phyloP scores from a whole-genome alignment of 176 grass and related monocot species.

The Bolboschoenus planiculmis region DNA sequence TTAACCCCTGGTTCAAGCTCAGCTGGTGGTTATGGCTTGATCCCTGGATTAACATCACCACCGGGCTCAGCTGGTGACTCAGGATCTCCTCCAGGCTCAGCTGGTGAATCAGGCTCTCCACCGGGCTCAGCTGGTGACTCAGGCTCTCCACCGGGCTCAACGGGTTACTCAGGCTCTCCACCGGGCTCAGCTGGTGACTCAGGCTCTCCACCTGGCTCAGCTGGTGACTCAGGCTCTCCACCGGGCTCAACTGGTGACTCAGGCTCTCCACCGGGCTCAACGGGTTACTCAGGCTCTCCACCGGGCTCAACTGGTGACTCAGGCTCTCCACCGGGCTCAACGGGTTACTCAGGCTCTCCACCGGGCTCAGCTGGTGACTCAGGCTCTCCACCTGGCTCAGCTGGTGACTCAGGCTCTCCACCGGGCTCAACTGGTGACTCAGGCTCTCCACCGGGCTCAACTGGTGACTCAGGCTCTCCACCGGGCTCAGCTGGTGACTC shows the following conservation, averaged over 20 bases:
- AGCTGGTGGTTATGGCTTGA: not conserved
- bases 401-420: no score
- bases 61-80: not conserved
- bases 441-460: not conserved
- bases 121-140: not conserved
- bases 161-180: not conserved
- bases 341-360: no score
- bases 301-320: no score
- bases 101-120: not conserved
- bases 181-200: not conserved
- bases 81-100: not conserved
- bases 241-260: no score
- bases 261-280: no score
- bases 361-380: no score
- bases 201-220: not conserved
- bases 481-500: not conserved
- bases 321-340: no score
- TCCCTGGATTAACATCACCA: not conserved
- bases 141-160: not conserved
- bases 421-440: no score
- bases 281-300: no score
- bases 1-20: not conserved
- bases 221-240: not conserved
- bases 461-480: not conserved
- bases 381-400: no score